Conservation (phyloP, 2,329 filamentous ascomycete species). For the Pseudogymnoascus sp. region DNA sequence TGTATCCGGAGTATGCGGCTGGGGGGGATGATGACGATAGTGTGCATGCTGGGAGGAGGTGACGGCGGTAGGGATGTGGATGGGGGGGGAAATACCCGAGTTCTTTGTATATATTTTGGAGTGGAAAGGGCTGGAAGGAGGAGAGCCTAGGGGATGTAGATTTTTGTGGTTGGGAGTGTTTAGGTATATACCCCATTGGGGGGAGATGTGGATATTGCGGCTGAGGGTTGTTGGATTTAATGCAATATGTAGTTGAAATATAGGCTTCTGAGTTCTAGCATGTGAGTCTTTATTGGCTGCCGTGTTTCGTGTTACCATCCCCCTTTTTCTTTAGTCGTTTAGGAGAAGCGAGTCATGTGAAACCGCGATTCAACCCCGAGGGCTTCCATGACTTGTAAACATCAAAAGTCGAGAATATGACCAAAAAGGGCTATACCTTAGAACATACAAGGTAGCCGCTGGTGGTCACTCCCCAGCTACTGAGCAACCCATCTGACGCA, state of each 20-base stretch:
- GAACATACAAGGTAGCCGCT: neutral
- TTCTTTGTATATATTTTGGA: neutral
- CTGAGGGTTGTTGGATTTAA: neutral
- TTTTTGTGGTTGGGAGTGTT: neutral
- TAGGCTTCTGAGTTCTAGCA: neutral
- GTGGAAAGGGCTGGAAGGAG: neutral
- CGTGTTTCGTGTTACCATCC: too few species aligned
- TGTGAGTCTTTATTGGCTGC: neutral
- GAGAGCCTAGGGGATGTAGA: too few species aligned
- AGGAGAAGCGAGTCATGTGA: neutral
- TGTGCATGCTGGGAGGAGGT: neutral
- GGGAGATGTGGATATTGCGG: neutral
- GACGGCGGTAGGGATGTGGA: neutral
- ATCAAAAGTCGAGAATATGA: neutral
- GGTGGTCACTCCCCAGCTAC: neutral
- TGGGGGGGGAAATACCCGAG: neutral
- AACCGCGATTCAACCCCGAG: neutral
- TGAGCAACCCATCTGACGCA: neutral
- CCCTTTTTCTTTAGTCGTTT: neutral
- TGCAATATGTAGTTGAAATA: neutral
- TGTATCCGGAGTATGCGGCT: neutral
- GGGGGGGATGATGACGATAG: neutral
- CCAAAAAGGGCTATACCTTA: neutral
- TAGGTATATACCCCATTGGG: neutral
- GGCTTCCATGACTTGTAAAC: neutral